A percentile compares a stretch with the other conserved stretches of the same genome.
Evolutionary conservation across 371 early-diverging fungal genomes (phyloP).

Genomic region (Mucor ambiguus): DNA sequence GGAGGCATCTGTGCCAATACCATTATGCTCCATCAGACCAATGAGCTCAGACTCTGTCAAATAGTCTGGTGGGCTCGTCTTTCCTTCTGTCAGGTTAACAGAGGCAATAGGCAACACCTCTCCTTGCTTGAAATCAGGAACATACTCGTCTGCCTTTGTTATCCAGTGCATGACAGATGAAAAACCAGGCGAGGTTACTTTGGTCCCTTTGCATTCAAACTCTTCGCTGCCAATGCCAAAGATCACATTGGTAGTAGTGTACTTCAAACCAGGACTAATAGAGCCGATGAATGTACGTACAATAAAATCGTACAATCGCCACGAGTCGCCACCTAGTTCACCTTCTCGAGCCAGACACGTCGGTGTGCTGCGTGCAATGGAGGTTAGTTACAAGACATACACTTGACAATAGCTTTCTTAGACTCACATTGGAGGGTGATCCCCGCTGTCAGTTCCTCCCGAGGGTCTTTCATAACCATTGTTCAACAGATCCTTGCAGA

Average conservation of each 20-base stretch:
- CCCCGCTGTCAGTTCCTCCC: conserved; percentile 54
- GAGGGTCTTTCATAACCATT: conserved; percentile 46
- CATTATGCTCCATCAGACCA: conserved; percentile 67
- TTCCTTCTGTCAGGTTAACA: conserved; percentile 47
- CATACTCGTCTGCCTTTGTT: conserved; percentile 43
- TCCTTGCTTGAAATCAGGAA: conserved; percentile 49
- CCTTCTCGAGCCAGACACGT: conserved; percentile 47
- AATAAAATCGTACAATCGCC: conserved; percentile 68
- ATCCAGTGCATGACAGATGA: conserved; percentile 59
- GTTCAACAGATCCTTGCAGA: conserved; percentile 32
- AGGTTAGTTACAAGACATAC: neutral
- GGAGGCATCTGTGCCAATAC: conserved; percentile 84
- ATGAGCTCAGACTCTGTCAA: conserved; percentile 75
- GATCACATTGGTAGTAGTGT: conserved; percentile 52
- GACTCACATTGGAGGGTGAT: conserved; percentile 52
- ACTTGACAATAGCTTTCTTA: neutral
- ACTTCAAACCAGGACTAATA: conserved; percentile 59
- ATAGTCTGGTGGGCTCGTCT: conserved; percentile 68
- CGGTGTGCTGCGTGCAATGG: conserved; percentile 40
- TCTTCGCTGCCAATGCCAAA: conserved; percentile 53
- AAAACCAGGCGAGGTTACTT: conserved; percentile 49
- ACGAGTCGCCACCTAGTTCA: conserved; percentile 54
- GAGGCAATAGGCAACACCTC: conserved; percentile 29
- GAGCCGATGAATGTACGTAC: conserved; percentile 65
- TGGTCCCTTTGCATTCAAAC: conserved; percentile 51